Percentiles rank a stretch among this genome's conserved stretches.
These are phyloP conservation scores for Dryas drummondii DNA, from an alignment of 306 rosid genomes.

Conservation along the genomic window DNA sequence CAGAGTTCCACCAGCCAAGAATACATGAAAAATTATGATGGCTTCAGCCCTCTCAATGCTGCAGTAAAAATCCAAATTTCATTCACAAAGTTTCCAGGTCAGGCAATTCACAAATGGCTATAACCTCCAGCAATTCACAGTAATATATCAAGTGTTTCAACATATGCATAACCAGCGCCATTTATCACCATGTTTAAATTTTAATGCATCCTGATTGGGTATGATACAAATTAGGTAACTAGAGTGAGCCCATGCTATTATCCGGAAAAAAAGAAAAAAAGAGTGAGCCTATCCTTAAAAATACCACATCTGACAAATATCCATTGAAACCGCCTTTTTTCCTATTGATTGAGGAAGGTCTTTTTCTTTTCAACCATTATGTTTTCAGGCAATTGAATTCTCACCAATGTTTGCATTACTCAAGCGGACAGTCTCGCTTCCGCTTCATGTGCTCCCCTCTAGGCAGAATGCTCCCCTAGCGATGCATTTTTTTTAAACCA, in stretches of 20 bases:
- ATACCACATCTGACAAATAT: neutral
- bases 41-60: constrained; percentile 48
- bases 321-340: neutral
- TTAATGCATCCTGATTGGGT: neutral
- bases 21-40: constrained; percentile 20
- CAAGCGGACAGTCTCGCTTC: neutral
- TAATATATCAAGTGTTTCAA: neutral
- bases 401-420: constrained; percentile 14
- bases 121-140: neutral
- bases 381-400: constrained; percentile 1
- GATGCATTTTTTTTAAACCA: neutral
- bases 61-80: constrained; percentile 45
- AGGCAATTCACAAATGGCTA: neutral
- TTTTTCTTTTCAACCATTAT: neutral
- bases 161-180: neutral
- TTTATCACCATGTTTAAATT: neutral
- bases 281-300: neutral
- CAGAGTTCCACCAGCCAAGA: constrained; percentile 12
- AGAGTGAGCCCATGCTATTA: neutral
- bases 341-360: neutral
- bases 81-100: constrained; percentile 4
- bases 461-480: neutral
- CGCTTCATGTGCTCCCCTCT: neutral
- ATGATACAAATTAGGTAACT: neutral
- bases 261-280: too few relatives aligned